Evolutionary conservation across 2,329 filamentous ascomycete genomes (phyloP).

Genomic region (Lecanoromycetidae sp.): DNA sequence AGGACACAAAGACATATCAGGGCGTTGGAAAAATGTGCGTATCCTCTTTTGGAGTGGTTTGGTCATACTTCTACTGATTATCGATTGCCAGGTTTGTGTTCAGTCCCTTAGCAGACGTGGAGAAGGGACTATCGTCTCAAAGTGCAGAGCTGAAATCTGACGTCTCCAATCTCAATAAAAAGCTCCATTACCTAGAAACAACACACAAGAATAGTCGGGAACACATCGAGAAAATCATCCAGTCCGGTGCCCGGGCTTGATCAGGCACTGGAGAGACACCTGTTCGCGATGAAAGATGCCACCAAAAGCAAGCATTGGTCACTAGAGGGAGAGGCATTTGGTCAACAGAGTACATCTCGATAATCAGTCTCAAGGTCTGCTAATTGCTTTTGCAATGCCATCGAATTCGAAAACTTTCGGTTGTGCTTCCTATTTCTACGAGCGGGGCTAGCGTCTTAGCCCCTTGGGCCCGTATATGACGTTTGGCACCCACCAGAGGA

Average conservation of each 20-base stretch:
- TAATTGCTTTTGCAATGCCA: too few species aligned
- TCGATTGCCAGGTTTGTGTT: slow-evolving; percentile 70
- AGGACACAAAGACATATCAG: slow-evolving; percentile 74
- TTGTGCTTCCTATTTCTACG: too few species aligned
- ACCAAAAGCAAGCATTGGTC: too few species aligned
- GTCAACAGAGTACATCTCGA: too few species aligned
- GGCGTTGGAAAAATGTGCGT: slow-evolving; percentile 92
- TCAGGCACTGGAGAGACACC: neutral
- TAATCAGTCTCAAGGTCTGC: too few species aligned
- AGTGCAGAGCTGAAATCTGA: slow-evolving; percentile 64
- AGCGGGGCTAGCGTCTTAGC: too few species aligned
- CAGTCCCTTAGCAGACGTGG: slow-evolving; percentile 59
- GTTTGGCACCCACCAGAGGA: too few species aligned
- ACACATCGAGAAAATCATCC: slow-evolving; percentile 80
- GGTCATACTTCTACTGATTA: neutral
- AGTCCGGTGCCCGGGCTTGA: slow-evolving; percentile 6
- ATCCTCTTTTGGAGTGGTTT: slow-evolving; percentile 1
- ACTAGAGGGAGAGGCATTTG: too few species aligned
- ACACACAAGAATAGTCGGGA: slow-evolving; percentile 89
- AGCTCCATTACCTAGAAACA: slow-evolving; percentile 83
- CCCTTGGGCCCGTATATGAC: too few species aligned
- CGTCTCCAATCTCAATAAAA: slow-evolving; percentile 71
- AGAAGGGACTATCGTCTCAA: slow-evolving; percentile 63
- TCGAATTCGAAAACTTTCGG: too few species aligned
- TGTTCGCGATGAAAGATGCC: too few species aligned